Evolutionary conservation across 1,284 basidiomycete genomes (phyloP).

Genomic region (Apiotrichum mycotoxinovorans): DNA sequence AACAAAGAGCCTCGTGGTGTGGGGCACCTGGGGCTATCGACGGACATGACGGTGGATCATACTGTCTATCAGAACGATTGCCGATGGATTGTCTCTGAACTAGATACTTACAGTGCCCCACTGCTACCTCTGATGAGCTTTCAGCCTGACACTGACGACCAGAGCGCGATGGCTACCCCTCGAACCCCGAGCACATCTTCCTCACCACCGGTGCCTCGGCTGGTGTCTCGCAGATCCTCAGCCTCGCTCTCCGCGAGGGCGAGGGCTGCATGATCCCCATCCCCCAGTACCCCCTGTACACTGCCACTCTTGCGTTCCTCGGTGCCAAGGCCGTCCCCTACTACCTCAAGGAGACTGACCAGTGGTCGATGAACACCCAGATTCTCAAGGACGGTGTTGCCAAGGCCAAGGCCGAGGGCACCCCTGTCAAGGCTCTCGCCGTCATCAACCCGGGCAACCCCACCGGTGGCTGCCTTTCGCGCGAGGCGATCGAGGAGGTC

Average conservation of each 20-base stretch:
- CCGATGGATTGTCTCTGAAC: no score
- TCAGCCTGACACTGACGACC: slow-evolving; percentile 6
- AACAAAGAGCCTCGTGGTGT: no score
- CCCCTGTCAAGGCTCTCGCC: slow-evolving; percentile 73
- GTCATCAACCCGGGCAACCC: slow-evolving; percentile 97
- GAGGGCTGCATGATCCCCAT: slow-evolving; percentile 72
- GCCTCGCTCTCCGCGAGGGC: slow-evolving; percentile 38
- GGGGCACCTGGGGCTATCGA: no score
- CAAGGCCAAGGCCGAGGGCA: slow-evolving; percentile 64
- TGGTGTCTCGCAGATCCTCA: slow-evolving; percentile 81
- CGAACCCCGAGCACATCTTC: slow-evolving; percentile 83
- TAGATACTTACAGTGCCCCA: neutral
- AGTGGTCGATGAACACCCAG: slow-evolving; percentile 78
- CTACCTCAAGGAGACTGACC: slow-evolving; percentile 75
- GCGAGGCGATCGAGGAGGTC: slow-evolving; percentile 66
- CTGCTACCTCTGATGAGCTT: neutral
- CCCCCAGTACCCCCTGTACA: slow-evolving; percentile 97
- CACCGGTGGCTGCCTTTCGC: slow-evolving; percentile 76
- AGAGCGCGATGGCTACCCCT: slow-evolving; percentile 85
- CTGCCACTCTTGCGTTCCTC: slow-evolving; percentile 84
- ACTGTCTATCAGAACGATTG: no score
- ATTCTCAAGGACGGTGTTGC: slow-evolving; percentile 67
- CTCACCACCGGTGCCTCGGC: slow-evolving; percentile 89
- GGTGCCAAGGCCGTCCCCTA: slow-evolving; percentile 81
- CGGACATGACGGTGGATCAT: no score